These are phyloP conservation scores for Starmerella floris DNA, from an alignment of 805 yeast genomes.

Conservation along the genomic window DNA sequence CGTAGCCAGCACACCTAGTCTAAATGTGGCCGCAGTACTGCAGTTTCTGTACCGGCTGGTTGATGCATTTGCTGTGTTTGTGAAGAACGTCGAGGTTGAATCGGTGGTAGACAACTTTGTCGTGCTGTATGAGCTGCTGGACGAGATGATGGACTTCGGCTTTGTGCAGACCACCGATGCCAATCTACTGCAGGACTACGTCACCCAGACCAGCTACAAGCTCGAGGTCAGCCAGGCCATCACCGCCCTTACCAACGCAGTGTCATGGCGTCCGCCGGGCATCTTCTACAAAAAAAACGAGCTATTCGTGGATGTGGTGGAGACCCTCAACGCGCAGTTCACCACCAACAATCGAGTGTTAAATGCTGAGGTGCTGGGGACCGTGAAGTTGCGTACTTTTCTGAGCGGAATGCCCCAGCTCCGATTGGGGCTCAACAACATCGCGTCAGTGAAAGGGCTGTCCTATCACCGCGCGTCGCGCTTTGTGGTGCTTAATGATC, in stretches of 20 bases:
- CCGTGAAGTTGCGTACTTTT: slow-evolving; percentile 57
- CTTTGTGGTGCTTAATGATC: slow-evolving; percentile 40
- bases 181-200: slow-evolving; percentile 41
- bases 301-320: slow-evolving; percentile 76
- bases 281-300: slow-evolving; percentile 79
- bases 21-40: slow-evolving; percentile 44
- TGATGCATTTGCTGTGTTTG: slow-evolving; percentile 35
- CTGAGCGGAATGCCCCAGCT: slow-evolving; percentile 84
- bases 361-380: slow-evolving; percentile 58
- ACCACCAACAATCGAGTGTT: slow-evolving; percentile 28
- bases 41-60: slow-evolving; percentile 41
- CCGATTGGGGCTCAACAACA: slow-evolving; percentile 54
- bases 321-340: slow-evolving; percentile 54
- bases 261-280: slow-evolving; percentile 90
- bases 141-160: slow-evolving; percentile 83
- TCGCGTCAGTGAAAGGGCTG: slow-evolving; percentile 11
- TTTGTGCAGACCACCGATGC: slow-evolving; percentile 74
- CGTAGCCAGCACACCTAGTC: slow-evolving; percentile 23
- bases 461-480: slow-evolving; percentile 22
- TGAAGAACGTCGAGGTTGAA: slow-evolving; percentile 41
- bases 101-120: slow-evolving; percentile 57
- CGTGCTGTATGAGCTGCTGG: slow-evolving; percentile 67
- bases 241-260: slow-evolving; percentile 60
- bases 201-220: slow-evolving; percentile 41
- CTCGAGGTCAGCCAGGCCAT: slow-evolving; percentile 40